These are phyloP conservation scores for Mucor lusitanicus DNA, from an alignment of 371 early-diverging fungal genomes.

Conservation along the genomic window DNA sequence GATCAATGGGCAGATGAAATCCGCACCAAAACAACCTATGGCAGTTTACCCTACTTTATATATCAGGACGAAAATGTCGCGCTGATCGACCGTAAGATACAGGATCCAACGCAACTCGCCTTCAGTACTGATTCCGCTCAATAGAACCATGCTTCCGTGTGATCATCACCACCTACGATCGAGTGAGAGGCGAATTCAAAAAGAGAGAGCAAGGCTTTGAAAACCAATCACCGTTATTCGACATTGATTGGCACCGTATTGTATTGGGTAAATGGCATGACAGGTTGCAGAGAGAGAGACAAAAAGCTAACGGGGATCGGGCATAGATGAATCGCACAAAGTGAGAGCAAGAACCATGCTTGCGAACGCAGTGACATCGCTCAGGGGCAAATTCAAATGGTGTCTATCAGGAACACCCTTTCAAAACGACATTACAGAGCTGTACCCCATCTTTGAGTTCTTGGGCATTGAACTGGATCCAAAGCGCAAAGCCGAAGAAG, in stretches of 20 bases:
- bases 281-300: not conserved
- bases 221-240: slow-evolving; percentile 31
- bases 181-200: slow-evolving; percentile 34
- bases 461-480: slow-evolving; percentile 23
- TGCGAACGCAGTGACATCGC: slow-evolving; percentile 25
- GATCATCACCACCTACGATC: slow-evolving; percentile 46
- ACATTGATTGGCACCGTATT: slow-evolving; percentile 53
- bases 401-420: slow-evolving; percentile 83
- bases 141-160: slow-evolving; percentile 42
- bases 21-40: slow-evolving; percentile 53
- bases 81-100: slow-evolving; percentile 38
- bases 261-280: slow-evolving; percentile 30
- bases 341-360: slow-evolving; percentile 48
- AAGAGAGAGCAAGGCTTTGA: slow-evolving; percentile 6
- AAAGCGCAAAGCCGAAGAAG: slow-evolving; percentile 23
- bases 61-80: slow-evolving; percentile 32
- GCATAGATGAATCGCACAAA: slow-evolving; percentile 86
- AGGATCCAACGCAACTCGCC: not conserved
- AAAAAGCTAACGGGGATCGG: not conserved
- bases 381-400: slow-evolving; percentile 62
- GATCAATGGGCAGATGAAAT: slow-evolving; percentile 75
- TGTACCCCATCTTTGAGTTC: slow-evolving; percentile 43
- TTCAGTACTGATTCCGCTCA: not conserved
- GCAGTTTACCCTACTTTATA: slow-evolving; percentile 44
- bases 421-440: slow-evolving; percentile 54